Base-by-base conservation (phyloP, 1,284 basidiomycete species). In the Coniferiporia sulphurascens region DNA sequence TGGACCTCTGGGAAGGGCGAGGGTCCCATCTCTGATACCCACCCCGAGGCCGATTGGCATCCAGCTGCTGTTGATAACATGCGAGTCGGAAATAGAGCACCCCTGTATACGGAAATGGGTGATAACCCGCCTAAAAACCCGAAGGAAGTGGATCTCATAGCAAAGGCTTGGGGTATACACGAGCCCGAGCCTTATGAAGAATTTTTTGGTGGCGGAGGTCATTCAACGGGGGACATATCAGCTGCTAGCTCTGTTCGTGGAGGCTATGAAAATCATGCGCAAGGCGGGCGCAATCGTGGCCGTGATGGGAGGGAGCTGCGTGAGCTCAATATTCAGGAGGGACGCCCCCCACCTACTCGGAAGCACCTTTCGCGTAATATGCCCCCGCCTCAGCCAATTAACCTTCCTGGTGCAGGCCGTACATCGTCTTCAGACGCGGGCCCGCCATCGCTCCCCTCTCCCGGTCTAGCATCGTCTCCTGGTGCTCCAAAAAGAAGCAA, bases 131-230 rank as follows among this genome's bases (percentile, higher is more conserved):
- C 64, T 77, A 82, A 54, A 77, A 82, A 63, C 79, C 80, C 13
- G 79, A 86, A 85, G 72, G 86, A 88, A 66, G 84, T 89, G 27
- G 88, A 91, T 65, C 87, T 85, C 50, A 85, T 91, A 61, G 88
- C 88, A 50, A 89, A 91, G 72, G 91, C 91, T 0, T 93, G 91
- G 89, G 90, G 90, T 41, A 89, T 90, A 51, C 89, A 91, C 67
- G 90, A 92, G 67, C 90, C 89, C 10, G 91, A 93, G 70, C 91
- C 90, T 1, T 93, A 82, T 66, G 89, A 93, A 68, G 91, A 93
- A 67, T 93, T 93, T 69, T 89, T 83, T 62, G 89, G 89, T 8
- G 88, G 86, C n/a, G 83, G 85, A 62, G 81, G 81, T 0, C 27
- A 27, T 27, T 54, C 68, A 19, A 68, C 69, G 46, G 80, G 82